Evolutionary conservation across 2,329 filamentous ascomycete species (phyloP).

Genomic region (Cercospora zeae-maydis): DNA sequence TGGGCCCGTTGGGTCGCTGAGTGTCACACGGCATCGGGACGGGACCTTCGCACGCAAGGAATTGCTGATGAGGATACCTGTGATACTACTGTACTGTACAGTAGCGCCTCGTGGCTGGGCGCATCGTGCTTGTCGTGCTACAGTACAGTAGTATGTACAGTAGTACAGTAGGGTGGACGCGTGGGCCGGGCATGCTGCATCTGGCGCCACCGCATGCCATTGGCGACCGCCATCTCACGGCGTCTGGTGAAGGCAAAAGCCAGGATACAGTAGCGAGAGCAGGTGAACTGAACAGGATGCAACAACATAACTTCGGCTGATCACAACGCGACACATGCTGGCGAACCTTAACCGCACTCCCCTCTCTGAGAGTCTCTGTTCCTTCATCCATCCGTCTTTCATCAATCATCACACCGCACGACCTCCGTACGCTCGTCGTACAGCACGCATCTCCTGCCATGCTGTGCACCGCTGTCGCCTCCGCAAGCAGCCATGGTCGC

Average conservation of each 20-base stretch:
- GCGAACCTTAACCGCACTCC: background rate
- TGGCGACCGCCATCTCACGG: constrained; percentile 5
- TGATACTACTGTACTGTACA: no score
- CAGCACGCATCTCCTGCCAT: background rate
- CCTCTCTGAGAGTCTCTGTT: no score
- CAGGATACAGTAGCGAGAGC: background rate
- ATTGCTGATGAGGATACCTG: no score
- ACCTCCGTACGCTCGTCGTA: background rate
- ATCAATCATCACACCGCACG: background rate
- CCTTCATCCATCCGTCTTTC: background rate
- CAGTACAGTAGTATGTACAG: no score
- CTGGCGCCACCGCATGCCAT: background rate
- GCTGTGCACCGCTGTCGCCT: constrained; percentile 4
- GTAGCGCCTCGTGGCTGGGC: background rate
- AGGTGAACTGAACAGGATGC: background rate
- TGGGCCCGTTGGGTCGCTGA: background rate
- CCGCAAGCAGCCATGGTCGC: background rate
- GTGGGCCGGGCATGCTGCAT: background rate
- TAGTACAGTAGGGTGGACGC: no score
- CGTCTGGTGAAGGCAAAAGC: background rate
- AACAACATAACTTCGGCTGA: constrained; percentile 4
- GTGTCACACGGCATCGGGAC: constrained; percentile 14
- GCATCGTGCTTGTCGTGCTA: background rate
- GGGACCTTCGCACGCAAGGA: constrained; percentile 13
- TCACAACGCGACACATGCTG: background rate